Evolutionary conservation across 139 green algal species (phyloP).

Genomic region (Closterium sp.): DNA sequence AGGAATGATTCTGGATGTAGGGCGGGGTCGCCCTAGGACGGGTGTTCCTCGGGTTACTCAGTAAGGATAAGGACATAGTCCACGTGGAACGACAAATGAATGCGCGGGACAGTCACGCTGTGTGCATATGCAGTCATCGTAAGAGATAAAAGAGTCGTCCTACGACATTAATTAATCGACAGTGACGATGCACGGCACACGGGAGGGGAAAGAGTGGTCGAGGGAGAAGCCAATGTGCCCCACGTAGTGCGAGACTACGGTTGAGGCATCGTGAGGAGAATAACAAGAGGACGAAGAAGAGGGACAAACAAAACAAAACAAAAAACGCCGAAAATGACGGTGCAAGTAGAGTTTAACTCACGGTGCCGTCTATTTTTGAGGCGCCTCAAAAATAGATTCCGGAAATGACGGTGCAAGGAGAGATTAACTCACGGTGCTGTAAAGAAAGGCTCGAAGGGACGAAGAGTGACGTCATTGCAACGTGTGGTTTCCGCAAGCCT

Average conservation of each 20-base stretch:
- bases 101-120: too few relatives aligned
- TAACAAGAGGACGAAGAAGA: too few relatives aligned
- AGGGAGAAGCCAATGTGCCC: background rate
- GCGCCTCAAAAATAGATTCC: too few relatives aligned
- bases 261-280: background rate
- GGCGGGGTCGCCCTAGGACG: background rate
- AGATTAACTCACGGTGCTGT: background rate
- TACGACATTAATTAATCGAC: background rate
- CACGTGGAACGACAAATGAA: too few relatives aligned
- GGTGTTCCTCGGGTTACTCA: background rate
- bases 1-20: background rate
- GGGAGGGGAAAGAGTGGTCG: too few relatives aligned
- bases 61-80: too few relatives aligned
- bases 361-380: too few relatives aligned
- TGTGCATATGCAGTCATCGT: background rate
- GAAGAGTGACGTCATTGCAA: background rate
- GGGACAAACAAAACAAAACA: too few relatives aligned
- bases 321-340: too few relatives aligned
- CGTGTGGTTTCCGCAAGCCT: background rate
- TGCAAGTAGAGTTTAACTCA: too few relatives aligned
- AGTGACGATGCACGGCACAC: background rate
- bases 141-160: background rate
- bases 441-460: background rate
- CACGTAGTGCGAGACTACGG: background rate
- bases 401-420: background rate